Base-by-base conservation (phyloP, 1,284 basidiomycete species). In the Papiliotrema nemorosa region DNA sequence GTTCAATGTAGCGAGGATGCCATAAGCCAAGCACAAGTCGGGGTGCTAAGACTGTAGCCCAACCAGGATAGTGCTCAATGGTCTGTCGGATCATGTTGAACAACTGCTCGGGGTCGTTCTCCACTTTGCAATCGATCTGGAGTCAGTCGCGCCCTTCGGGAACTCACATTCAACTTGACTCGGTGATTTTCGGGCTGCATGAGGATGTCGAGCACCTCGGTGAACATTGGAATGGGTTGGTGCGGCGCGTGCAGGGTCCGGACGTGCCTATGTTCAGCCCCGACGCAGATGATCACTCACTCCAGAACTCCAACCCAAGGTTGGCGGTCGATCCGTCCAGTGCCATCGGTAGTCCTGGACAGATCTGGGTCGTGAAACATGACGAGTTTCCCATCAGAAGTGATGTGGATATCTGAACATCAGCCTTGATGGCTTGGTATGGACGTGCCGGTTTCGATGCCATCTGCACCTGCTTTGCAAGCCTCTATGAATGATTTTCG, bases 351-450 rank as follows among this genome's bases (percentile, higher is more conserved):
- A 18, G 80, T 82, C 20, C 81, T 71, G 45, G 76, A 76, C 10
- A 82, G 63, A 33, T 70, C 82, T 12, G 90, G 88, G 74, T 97
- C 93, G 72, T 97, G 92, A 76, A 94, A 96, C 89, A 97, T 92
- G 55, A 97, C 76, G 43, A 97, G 87, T 44, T 90, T 84, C 64
- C 85, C 80, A 77, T 97, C 94, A 59, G 81, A 76, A 45, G 93
- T 93, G 69, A 97, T 87, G 75, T 97, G 94, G 60, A 97, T 91
- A 81, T 97, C 93, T 92, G 82, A 60, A 27, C 5, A 24, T 42
- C 24, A 50, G 26, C 20, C 18, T 25, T 5, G 9, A 18, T 24
- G 13, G 31, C 5, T 22, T 22, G 13, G 25, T 21, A 34, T n/a
- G n/a, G 29, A 64, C 77, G 55, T 45, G 77, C 78, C 79, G 69